Conservation (phyloP, 2,329 filamentous ascomycete species). For the Phialophora verrucosa region DNA sequence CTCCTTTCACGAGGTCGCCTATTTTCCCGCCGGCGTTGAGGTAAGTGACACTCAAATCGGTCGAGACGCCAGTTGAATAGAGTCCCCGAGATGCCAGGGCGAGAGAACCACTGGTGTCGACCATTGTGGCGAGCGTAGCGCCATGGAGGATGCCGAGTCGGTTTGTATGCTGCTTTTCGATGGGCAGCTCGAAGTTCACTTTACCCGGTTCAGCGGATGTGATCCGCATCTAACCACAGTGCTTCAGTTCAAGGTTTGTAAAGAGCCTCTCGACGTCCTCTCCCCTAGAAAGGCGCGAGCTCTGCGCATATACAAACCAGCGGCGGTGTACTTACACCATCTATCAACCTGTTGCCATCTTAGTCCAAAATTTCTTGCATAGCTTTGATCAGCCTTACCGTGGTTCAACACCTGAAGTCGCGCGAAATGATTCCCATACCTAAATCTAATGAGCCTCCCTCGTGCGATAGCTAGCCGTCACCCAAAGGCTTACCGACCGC, state of each 20-base stretch:
- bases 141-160: conserved; percentile 70
- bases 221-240: conserved; percentile 59
- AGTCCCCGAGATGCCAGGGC: conserved; percentile 69
- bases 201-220: conserved; percentile 65
- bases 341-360: conserved; percentile 42
- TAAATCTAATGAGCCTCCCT: conserved; percentile 44
- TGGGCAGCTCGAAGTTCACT: conserved; percentile 69
- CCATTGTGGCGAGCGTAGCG: conserved; percentile 69
- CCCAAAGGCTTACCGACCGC: conserved; percentile 59
- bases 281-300: neutral
- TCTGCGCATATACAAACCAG: neutral
- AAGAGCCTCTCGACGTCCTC: neutral
- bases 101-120: conserved; percentile 69
- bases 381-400: conserved; percentile 61
- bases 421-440: conserved; percentile 86
- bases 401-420: conserved; percentile 85
- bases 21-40: conserved; percentile 67
- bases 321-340: conserved; percentile 46
- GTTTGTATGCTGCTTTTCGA: conserved; percentile 70
- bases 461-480: neutral
- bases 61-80: conserved; percentile 70
- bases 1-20: conserved; percentile 64
- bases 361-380: neutral
- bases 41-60: conserved; percentile 70
- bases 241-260: conserved; percentile 1